phyloP scores from a whole-genome alignment of 2,329 filamentous ascomycete species.

The Ceratocystis cubensis region DNA sequence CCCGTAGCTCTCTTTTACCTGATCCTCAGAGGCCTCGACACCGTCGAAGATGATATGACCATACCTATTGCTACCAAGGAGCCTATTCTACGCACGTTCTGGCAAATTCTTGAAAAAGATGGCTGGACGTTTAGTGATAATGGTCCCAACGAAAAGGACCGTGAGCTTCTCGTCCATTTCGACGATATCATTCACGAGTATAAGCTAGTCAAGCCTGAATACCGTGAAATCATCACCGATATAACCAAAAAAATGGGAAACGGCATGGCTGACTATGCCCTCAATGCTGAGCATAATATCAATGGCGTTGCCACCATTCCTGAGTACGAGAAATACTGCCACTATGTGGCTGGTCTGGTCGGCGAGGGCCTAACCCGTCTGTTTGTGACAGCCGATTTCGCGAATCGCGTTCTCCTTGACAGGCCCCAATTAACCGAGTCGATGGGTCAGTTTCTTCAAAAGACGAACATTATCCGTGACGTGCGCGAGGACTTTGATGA shows the following conservation, averaged over 20 bases:
- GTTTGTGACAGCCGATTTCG: slow-evolving; percentile 76
- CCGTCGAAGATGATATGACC: slow-evolving; percentile 98
- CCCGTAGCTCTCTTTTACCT: slow-evolving; percentile 90
- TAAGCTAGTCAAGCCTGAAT: slow-evolving; percentile 73
- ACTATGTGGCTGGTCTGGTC: slow-evolving; percentile 97
- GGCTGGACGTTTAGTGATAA: slow-evolving; percentile 86
- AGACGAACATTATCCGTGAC: slow-evolving; percentile 98
- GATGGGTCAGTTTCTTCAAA: slow-evolving; percentile 95
- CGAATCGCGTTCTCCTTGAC: slow-evolving; percentile 70
- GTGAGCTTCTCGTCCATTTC: slow-evolving; percentile 84
- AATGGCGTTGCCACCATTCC: slow-evolving; percentile 70
- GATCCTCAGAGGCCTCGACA: slow-evolving; percentile 80
- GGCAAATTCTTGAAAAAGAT: slow-evolving; percentile 63
- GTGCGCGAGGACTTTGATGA: slow-evolving; percentile 82
- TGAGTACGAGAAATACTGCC: slow-evolving; percentile 94
- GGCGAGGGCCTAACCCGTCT: slow-evolving; percentile 84
- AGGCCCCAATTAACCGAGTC: slow-evolving; percentile 75
- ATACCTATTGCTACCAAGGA: slow-evolving; percentile 71
- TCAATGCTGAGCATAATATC: slow-evolving; percentile 67
- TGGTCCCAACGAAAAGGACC: slow-evolving; percentile 85
- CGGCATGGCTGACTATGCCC: slow-evolving; percentile 92
- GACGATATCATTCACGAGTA: slow-evolving; percentile 76
- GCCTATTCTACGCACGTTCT: slow-evolving; percentile 70
- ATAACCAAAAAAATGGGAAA: slow-evolving; percentile 93
- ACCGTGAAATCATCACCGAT: slow-evolving; percentile 78